Conservation (phyloP, 345 rosid species). For the Microcos paniculata region DNA sequence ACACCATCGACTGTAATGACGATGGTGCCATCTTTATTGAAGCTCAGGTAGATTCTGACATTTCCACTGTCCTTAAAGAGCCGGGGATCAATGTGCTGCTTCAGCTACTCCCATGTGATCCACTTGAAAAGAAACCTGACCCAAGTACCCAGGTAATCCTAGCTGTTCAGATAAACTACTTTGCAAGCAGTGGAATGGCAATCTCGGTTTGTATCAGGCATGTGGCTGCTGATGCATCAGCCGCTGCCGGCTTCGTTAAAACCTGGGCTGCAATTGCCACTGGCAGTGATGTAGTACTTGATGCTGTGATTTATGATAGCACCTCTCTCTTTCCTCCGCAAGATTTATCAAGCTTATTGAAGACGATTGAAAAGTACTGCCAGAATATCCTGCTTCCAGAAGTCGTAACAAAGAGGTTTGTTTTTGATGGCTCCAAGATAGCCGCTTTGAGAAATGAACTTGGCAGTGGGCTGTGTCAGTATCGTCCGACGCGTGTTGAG, state of each 20-base stretch:
- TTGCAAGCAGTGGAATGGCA: too few species aligned
- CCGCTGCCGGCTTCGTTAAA: neutral
- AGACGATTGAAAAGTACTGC: neutral
- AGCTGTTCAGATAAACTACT: too few species aligned
- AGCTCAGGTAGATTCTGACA: constrained; percentile 8
- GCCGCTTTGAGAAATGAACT: neutral
- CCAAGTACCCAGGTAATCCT: too few species aligned
- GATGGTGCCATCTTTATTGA: constrained; percentile 18
- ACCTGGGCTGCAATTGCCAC: constrained; percentile 10
- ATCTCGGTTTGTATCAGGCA: too few species aligned
- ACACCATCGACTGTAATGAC: constrained; percentile 35
- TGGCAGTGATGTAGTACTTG: neutral
- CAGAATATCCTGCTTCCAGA: neutral
- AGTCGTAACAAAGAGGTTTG: neutral
- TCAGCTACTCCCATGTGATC: too few species aligned
- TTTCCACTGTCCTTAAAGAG: neutral
- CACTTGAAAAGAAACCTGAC: neutral
- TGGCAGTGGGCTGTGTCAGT: neutral
- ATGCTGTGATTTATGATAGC: neutral
- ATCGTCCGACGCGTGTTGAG: constrained; percentile 7
- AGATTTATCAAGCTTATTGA: neutral
- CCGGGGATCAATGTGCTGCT: too few species aligned
- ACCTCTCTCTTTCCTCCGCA: neutral
- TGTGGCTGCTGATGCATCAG: neutral
- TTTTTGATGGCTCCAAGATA: neutral